Evolutionary conservation across 495 filamentous ascomycete genomes (phyloP), one percentile per base, ranked within the genome.

Genomic region (Daldinia vernicosa): DNA sequence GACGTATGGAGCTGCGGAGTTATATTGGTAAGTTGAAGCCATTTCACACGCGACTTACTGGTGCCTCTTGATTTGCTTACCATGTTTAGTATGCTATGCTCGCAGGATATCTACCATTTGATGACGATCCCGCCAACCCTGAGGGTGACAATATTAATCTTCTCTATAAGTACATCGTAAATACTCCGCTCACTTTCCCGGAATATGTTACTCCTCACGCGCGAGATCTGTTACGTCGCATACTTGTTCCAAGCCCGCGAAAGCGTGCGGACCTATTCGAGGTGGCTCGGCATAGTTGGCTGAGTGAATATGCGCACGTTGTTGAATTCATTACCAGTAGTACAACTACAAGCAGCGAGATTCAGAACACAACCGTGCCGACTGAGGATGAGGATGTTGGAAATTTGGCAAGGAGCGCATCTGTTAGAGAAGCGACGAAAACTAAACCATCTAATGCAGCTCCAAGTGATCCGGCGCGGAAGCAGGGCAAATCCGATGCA

Each of bases 1-100:
- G 95, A 99, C 77, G 95, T 99, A 26, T 99, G 95, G 95, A 98
- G 95, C 76, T 98, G 95, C 76, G 95, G 95, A 81, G 95, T 99
- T 26, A 99, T 99, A 75, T 81, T 99, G 86, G 95, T 98, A 87
- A 82, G 93, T 86, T 30, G 5, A 39, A 26, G 12, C 22, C 14
- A 24, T n/a, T 1, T 65, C 1, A 12, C 27, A 45, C 37, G 30
- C 9, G 15, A 8, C 47, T 47, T 43, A 75, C 50, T 67, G 66
- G 76, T 70, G 76, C 68, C 22, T n/a, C 17, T 15, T n/a, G 22
- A 28, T 33, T 67, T 65, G 50, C 63, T 74, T 39, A 74, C 63
- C 17, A 37, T 17, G 6, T 60, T 65, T 75, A 99, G 95, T 99
- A 98, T 80, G 95, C 95, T 40, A 99, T 99, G 95, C 85, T 99